Percentiles rank a stretch among this genome's conserved stretches.
phyloP scores from a whole-genome alignment of 345 rosid species.

The Salix brachista region DNA sequence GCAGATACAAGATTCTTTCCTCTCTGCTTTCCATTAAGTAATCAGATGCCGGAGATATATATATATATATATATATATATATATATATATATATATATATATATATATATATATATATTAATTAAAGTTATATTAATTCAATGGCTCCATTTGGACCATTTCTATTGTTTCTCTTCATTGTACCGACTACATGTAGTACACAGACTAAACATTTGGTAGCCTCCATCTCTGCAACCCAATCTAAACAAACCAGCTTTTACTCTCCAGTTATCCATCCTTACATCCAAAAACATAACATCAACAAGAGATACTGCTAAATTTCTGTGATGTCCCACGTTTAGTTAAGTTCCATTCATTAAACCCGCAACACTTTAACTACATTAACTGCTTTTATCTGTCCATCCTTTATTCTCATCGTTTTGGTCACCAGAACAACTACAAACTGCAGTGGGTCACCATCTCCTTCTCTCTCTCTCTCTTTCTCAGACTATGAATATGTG shows the following conservation, averaged over 20 bases:
- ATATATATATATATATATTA: background rate
- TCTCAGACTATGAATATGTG: background rate
- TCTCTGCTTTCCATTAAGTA: background rate
- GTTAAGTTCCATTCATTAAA: background rate
- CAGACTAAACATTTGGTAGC: too few species aligned
- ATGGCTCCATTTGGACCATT: too few species aligned
- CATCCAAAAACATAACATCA: background rate
- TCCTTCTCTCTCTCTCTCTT: conserved; percentile 13
- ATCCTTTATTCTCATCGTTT: conserved; percentile 27
- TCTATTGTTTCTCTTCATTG: too few species aligned
- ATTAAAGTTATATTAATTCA: background rate
- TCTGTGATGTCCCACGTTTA: background rate
- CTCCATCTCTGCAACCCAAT: too few species aligned
- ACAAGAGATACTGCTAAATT: background rate
- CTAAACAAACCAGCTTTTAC: background rate
- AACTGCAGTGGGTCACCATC: conserved; percentile 62
- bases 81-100: background rate
- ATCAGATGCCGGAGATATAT: background rate
- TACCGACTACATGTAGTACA: too few species aligned
- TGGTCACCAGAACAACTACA: conserved; percentile 63
- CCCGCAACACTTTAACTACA: background rate
- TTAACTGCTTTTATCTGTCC: conserved; percentile 17
- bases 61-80: background rate
- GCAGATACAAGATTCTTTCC: conserved; percentile 37
- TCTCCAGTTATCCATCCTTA: background rate